Evolutionary conservation across 768 basidiomycete species (phyloP), one percentile per base, ranked within the genome.

Genomic region (Asterophora lycoperdoides): DNA sequence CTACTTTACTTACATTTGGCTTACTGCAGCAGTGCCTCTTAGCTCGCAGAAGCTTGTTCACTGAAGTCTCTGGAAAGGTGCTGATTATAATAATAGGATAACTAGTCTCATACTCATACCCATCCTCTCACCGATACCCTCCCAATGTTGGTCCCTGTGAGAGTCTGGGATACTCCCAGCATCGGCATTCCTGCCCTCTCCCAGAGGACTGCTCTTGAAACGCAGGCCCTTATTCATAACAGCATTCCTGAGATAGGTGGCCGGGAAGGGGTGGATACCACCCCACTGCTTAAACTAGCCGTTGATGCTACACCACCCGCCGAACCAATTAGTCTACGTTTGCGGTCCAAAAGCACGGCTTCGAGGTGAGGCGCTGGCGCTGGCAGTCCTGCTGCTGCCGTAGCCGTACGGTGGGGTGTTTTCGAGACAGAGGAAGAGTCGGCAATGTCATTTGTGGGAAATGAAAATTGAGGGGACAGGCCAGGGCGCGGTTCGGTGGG

Each of bases 181-280:
- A 4, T 74, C 64, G 7, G 55, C 60, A 37, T 69, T 61, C 43
- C 74, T 75, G 19, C 65, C 67, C 23, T 53, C 73, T 17, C 69
- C 76, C 28, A 86, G 66, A 28, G 84, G 86, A 59, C 79, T 87
- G 59, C 86, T 89, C 78, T 88, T 89, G 67, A 87, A 89, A 51
- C 78, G 72, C 17, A 72, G 68, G 18, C 80, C 81, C 58, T 81
- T 84, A 44, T 55, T 46, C 32, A 58, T 44, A 14, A 49, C 48
- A 15, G 52, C 47, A 29, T 53, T 41, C 54, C 55, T 56, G 46
- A 8, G 2, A 41, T 35, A 32, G 30, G 30, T 26, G 10, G 6
- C 23, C 33, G 1, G n/a, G 48, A 28, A 14, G 46, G 9, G 0
- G 36, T 46, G 35, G 39, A 6, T 7, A 44, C 41, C 8, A 28